Evolutionary conservation across 1,284 basidiomycete species (phyloP).

Genomic region (Rhodotorula sp.): DNA sequence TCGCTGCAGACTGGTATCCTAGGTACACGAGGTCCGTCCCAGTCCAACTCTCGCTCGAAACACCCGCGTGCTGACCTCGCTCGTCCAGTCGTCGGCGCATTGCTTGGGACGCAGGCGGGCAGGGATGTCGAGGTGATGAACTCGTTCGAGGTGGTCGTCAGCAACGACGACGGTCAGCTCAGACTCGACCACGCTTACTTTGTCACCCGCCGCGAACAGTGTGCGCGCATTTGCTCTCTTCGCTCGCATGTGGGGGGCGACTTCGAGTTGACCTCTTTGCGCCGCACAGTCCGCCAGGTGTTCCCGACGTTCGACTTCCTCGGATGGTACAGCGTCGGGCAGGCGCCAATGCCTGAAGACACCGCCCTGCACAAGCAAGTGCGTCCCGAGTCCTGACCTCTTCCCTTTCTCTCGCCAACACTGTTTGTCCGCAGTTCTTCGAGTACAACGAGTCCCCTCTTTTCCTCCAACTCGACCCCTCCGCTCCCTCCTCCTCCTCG

Average conservation of each 20-base stretch:
- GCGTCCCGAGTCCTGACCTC: slow-evolving; percentile 32
- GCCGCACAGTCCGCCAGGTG: slow-evolving; percentile 81
- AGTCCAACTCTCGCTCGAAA: background rate
- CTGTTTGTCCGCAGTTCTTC: slow-evolving; percentile 53
- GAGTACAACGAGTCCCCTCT: slow-evolving; percentile 56
- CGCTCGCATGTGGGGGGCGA: background rate
- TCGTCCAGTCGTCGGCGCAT: slow-evolving; percentile 75
- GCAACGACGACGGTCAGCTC: slow-evolving; percentile 48
- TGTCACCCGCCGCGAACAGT: slow-evolving; percentile 79
- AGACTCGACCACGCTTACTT: slow-evolving; percentile 77
- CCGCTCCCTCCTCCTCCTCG: slow-evolving; percentile 52
- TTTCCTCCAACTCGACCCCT: slow-evolving; percentile 54
- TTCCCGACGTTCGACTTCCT: slow-evolving; percentile 95
- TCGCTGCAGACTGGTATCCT: slow-evolving; percentile 59
- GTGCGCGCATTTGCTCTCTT: slow-evolving; percentile 55
- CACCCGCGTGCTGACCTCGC: background rate
- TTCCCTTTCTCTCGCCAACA: slow-evolving; percentile 53
- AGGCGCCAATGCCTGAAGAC: slow-evolving; percentile 67
- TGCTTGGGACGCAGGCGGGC: slow-evolving; percentile 91
- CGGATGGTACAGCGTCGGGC: slow-evolving; percentile 91
- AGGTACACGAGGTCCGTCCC: slow-evolving; percentile 21
- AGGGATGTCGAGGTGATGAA: slow-evolving; percentile 95
- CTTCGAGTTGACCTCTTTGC: background rate
- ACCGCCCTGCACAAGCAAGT: slow-evolving; percentile 83
- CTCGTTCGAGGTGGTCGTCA: slow-evolving; percentile 80